Percentiles rank a stretch among this genome's conserved stretches.
These are phyloP conservation scores for Eucalyptus polyanthemos DNA, from an alignment of 345 rosid species.

Conservation along the genomic window DNA sequence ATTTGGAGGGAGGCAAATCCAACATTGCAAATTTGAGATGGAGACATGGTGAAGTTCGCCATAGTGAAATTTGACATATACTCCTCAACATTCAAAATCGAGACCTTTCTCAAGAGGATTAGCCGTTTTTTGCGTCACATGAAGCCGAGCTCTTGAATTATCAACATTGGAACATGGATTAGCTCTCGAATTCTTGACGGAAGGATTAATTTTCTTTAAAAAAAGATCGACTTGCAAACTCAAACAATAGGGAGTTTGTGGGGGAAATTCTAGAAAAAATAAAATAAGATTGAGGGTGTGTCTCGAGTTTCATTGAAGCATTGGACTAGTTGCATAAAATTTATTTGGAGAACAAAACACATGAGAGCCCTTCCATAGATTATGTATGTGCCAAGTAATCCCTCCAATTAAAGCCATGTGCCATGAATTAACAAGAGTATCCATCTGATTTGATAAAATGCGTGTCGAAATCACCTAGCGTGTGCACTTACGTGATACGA, in stretches of 20 bases:
- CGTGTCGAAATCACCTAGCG: background rate
- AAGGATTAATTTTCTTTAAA: background rate
- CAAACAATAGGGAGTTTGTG: background rate
- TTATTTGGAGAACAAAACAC: background rate
- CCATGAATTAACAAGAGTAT: background rate
- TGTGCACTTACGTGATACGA: background rate
- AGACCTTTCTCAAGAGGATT: background rate
- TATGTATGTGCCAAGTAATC: background rate
- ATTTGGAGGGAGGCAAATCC: background rate
- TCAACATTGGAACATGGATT: background rate
- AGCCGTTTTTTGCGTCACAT: fast-evolving
- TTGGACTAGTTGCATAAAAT: background rate
- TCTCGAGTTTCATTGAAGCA: background rate
- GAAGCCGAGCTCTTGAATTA: background rate
- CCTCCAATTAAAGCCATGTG: background rate
- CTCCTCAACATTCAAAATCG: fast-evolving
- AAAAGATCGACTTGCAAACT: background rate
- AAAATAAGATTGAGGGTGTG: background rate
- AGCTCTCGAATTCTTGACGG: background rate
- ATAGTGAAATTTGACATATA: background rate
- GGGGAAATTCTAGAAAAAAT: background rate
- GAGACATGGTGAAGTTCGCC: background rate
- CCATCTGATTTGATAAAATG: background rate
- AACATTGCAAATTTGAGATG: background rate
- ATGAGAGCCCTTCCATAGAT: background rate